Base-by-base conservation (phyloP, 345 rosid species). In the Salix viminalis region DNA sequence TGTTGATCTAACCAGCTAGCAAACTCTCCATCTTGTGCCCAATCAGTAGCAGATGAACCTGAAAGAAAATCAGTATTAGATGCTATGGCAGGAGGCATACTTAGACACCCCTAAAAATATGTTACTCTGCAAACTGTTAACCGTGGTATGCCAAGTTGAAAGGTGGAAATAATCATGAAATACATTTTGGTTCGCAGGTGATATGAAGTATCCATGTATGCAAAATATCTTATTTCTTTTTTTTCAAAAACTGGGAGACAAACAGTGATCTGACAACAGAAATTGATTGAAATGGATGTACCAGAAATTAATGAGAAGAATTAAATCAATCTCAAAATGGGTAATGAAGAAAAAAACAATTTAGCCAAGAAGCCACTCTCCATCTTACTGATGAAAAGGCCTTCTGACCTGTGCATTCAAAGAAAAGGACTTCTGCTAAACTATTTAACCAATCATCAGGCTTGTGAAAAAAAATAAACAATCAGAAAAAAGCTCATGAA, bases 1-100 rank as follows among this genome's bases (percentile, higher is more conserved):
- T 91, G 85, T 77, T 87, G 95, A 61, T 96, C 99, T 37, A 90
- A 74, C 97, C 97, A 92, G 76, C 82, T 82, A 60, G 85, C 69
- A 76, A 86, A 87, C 65, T 94, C 98, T 56, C 87, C 94, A 70
- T 92, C 98, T 77, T 91, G 94, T 32, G 92, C 85, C 99, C 97
- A 89, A 13, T 95, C 98, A 61, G 98, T 82, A 67, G 90, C 91
- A 67, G 99, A 80, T 67, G 99, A 96, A 85, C 99, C 99, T 96
- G 87, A 60, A 86, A 84, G 23, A 56, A 74, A n/a, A 65, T 7
- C 36, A 65, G 8, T 24, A 19, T 66, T 67, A 72, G 67, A 36
- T 66, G 60, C 12, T 21, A 39, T 13, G 37, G 18, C 42, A 18
- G 14, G 39, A 72, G 14, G 13, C 56, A 34, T 30, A 37, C 46